phyloP scores from a whole-genome alignment of 2,329 filamentous ascomycete species.

The Chaetomium sp. region DNA sequence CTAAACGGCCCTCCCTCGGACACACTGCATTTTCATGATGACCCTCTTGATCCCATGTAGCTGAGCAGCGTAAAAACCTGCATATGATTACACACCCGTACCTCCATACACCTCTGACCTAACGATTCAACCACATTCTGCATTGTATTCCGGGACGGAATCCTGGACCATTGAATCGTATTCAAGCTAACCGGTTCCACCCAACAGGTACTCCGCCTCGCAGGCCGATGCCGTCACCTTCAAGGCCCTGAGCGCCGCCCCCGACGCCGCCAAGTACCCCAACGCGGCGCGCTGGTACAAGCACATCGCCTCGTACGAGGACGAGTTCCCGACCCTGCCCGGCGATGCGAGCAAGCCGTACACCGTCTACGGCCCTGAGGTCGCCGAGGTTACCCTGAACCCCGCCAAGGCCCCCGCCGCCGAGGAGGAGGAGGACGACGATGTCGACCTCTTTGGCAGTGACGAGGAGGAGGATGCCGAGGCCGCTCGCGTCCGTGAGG shows the following conservation, averaged over 20 bases:
- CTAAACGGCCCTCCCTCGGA: background rate
- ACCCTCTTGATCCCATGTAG: constrained; percentile 81
- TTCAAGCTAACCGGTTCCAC: constrained; percentile 2
- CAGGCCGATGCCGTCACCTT: constrained; percentile 95
- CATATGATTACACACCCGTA: constrained; percentile 55
- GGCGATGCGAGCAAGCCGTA: constrained; percentile 86
- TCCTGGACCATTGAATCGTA: background rate
- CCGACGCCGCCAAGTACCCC: constrained; percentile 81
- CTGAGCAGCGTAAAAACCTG: constrained; percentile 80
- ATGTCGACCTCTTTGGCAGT: constrained; percentile 90
- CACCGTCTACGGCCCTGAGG: constrained; percentile 87
- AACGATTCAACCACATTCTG: background rate
- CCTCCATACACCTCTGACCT: constrained; percentile 62
- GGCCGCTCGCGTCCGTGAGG: constrained; percentile 75
- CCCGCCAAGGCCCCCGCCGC: constrained; percentile 72
- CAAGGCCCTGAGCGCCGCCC: constrained; percentile 75
- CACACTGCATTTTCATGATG: constrained; percentile 46
- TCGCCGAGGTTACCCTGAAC: constrained; percentile 69
- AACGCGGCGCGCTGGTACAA: constrained; percentile 98
- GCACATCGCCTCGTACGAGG: constrained; percentile 89
- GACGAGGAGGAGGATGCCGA: constrained; percentile 92
- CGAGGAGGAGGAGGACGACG: constrained; percentile 71
- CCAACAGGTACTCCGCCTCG: constrained; percentile 54
- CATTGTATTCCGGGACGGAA: background rate
- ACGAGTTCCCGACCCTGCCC: constrained; percentile 83